Evolutionary conservation across 164 flowering plant species (phyloP), one percentile per base, ranked within the genome.

Genomic region (Piper betle): DNA sequence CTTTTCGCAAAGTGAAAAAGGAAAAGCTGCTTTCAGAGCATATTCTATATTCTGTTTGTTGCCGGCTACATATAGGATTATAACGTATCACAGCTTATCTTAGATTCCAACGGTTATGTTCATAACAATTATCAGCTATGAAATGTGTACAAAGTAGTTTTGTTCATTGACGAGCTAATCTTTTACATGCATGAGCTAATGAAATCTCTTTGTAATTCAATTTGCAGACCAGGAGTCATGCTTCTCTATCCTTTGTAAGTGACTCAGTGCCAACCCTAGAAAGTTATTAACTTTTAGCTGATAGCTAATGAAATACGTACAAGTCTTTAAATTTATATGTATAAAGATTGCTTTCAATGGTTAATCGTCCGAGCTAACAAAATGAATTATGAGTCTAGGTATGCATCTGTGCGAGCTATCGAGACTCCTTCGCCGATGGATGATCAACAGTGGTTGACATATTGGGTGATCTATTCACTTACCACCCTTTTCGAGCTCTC

Each of bases 361-460:
- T n/a, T n/a, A n/a, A n/a, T n/a, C n/a, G n/a, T n/a, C n/a, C n/a
- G n/a, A n/a, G n/a, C n/a, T n/a, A n/a, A 25, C 6, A 48, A 48
- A 61, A 3, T 33, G 15, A 46, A 4, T 12, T 17, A 48, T 25
- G 50, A 8, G 50, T 15, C 50, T 82, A 91, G 98, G 68, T 92
- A 87, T 59, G 85, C 96, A 52, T 89, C 98, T 2, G 65, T 84
- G 72, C 64, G 85, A 67, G 97, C 98, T 33, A 87, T 92, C 1
- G 94, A 89, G 80, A 87, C 88, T 62, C 91, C 96, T 46, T 76
- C 96, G 43, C 58, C 84, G 0, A 62, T 83, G 8, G 96, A 89
- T 40, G 96, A 92, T 69, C 96, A 87, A 59, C 98, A 93, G 57
- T 92, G 98, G 98, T 82, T 92, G 37, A 89, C 94, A 8, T 89